These are phyloP conservation scores for Pseudodiploospora longispora DNA, from an alignment of 2,329 filamentous ascomycete genomes.

Conservation along the genomic window DNA sequence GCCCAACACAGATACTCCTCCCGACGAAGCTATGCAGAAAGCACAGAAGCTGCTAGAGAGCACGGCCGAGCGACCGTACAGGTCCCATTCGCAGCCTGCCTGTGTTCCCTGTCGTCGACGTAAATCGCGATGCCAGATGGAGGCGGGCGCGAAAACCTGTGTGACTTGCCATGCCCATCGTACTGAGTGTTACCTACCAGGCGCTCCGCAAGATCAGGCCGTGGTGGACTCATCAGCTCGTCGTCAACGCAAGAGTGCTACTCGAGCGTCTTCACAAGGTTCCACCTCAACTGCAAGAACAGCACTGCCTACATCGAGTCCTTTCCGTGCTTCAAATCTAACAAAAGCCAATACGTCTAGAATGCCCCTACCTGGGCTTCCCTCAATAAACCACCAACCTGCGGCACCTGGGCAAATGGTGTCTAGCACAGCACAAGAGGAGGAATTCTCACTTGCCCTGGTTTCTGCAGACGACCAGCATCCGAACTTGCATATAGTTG, in stretches of 20 bases:
- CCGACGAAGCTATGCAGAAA: no score
- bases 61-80: slow-evolving; percentile 38
- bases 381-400: not conserved
- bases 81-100: slow-evolving; percentile 53
- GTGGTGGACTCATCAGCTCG: slow-evolving; percentile 3
- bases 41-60: slow-evolving; percentile 5
- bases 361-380: not conserved
- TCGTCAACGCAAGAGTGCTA: slow-evolving; percentile 8
- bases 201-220: slow-evolving; percentile 15
- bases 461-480: slow-evolving; percentile 29
- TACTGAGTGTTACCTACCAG: slow-evolving; percentile 48
- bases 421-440: not conserved
- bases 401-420: not conserved
- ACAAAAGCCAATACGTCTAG: no score
- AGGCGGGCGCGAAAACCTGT: slow-evolving; percentile 43
- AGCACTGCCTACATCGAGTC: no score
- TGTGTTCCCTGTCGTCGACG: slow-evolving; percentile 52
- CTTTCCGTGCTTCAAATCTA: no score
- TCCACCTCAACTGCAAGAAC: not conserved
- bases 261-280: slow-evolving; percentile 1
- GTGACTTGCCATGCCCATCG: slow-evolving; percentile 50
- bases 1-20: no score
- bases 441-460: slow-evolving; percentile 20
- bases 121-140: slow-evolving; percentile 54
- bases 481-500: slow-evolving; percentile 46